Base-by-base conservation (phyloP, 139 green algal species). In the Diplosphaera chodatii region DNA sequence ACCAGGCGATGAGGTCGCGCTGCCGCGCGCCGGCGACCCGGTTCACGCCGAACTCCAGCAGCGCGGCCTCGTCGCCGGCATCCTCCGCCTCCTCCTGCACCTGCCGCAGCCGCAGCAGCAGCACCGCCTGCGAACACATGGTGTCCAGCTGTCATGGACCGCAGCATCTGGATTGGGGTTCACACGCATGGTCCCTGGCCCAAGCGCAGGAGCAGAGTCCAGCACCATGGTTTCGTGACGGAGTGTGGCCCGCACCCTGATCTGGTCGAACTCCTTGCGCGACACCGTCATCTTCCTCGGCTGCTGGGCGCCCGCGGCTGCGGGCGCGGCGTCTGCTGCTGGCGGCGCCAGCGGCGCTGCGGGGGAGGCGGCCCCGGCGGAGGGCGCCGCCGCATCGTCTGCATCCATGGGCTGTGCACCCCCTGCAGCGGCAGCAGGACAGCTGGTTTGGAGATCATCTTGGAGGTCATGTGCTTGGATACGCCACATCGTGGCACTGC, bases 1-100 rank as follows among this genome's bases (percentile, higher is more conserved):
- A 97, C 88, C 91, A 96, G 62, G 81, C 55, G 41, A 97, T 74
- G 32, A 98, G 83, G 15, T 94, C 85, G 10, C 77, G 67, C 87
- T 97, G 92, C 65, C 59, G 72, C 66, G 88, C 70, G 65, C 86
- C 86, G 25, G 76, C 37, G 1, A 80, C 64, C 62, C 75, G 55
- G 41, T 78, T 73, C 32, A 32, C 37, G 16, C 76, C 83, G 1
- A 64, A 55, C 41, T 77, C 73, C 18, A 70, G 32, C 28, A 75
- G 69, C 20, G 68, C 64, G 30, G 32, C 72, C 30, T 34, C 70
- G 23, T 48, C 64, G 22, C 23, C 66, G 3, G 65, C 75, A 20
- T n/a, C 78, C 32, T 22, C 30, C 13, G 40, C 69, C 13, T 77
- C 67, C 30, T 80, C 69, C 67, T 90, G 77, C 22, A 85, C 63